Evolutionary conservation across 805 yeast species (phyloP).

Genomic region (Wickerhamiella siamensis): DNA sequence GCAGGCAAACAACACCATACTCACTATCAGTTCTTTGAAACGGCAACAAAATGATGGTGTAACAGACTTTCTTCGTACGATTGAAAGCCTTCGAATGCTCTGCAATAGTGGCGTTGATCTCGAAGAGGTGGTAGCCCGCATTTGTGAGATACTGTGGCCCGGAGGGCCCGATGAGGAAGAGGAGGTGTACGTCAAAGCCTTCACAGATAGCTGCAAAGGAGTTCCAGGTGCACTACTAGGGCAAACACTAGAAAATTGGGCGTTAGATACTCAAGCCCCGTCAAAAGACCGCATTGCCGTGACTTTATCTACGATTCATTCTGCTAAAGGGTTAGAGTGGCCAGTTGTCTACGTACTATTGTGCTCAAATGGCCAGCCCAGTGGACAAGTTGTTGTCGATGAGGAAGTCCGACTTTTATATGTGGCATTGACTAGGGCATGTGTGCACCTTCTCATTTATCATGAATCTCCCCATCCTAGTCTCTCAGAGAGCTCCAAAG

Average conservation of each 20-base stretch:
- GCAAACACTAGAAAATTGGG: constrained; percentile 11
- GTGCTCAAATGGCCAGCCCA: too few species aligned
- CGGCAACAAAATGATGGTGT: too few species aligned
- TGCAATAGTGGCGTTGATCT: too few species aligned
- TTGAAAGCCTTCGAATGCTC: too few species aligned
- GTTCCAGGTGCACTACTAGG: constrained; percentile 3
- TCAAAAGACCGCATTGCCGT: constrained; percentile 19
- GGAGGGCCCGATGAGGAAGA: too few species aligned
- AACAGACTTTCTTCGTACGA: too few species aligned
- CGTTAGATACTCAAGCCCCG: constrained; percentile 11
- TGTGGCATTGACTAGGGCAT: constrained; percentile 82
- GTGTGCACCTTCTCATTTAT: constrained; percentile 35
- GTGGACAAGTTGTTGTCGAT: constrained; percentile 26
- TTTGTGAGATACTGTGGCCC: too few species aligned
- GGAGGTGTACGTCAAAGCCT: background rate
- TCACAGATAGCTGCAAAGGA: background rate
- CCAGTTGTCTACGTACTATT: constrained; percentile 51
- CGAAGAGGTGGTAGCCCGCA: too few species aligned
- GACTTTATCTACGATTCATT: constrained; percentile 71
- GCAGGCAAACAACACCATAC: background rate
- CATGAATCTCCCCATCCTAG: background rate
- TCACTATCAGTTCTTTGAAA: too few species aligned
- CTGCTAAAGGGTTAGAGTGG: constrained; percentile 93
- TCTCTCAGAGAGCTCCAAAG: background rate
- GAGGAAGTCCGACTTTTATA: constrained; percentile 80